Base-by-base conservation (phyloP, 2,329 filamentous ascomycete species). In the Penicillium sp. region DNA sequence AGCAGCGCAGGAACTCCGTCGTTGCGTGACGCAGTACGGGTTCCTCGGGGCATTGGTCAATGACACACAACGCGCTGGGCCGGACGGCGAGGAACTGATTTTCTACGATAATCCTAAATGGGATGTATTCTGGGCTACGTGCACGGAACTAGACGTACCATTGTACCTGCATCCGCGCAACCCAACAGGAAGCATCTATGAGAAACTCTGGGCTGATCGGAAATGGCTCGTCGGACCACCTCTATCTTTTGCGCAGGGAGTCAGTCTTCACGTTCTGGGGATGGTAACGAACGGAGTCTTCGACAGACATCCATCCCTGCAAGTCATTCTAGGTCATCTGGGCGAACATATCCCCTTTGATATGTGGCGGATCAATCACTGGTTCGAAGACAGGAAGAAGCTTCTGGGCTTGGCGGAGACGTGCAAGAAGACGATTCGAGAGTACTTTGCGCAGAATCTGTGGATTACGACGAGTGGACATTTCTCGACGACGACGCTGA, bases 1-100 rank as follows among this genome's bases (percentile, higher is more conserved):
- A 60, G 69, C 69, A 20, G 68, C 68, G 1, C 50, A 52, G 6
- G 69, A 72, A 42, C 63, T 72, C 34, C 62, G 66, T 23, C 68
- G 69, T 40, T 79, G 76, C 42, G 76, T 85, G 4, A 76, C 68
- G 1, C 63, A 81, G 49, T 69, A 77, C 40, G 79, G 80, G n/a
- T 84, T 85, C 69, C 75, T 79, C 49, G 81, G 82, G 2, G 79
- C 74, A 3, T 66, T 85, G 4, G 73, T 85, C 37, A 82, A 82
- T 57, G 79, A 84, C 59, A 79, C 74, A 2, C 82, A 85, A 58
- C 75, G 77, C 23, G 73, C 78, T 13, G 80, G 79, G 3, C 52
- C 68, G 0, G 77, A 82, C 47, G 80, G 80, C 29, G 78, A 82
- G 46, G 74, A 75, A 20, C 77, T 81, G 70, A 69, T 84, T 60